A percentile compares a stretch with the other conserved stretches of the same genome.
Evolutionary conservation across 2,329 filamentous ascomycete genomes (phyloP).

Genomic region (Epichloe gansuensis): DNA sequence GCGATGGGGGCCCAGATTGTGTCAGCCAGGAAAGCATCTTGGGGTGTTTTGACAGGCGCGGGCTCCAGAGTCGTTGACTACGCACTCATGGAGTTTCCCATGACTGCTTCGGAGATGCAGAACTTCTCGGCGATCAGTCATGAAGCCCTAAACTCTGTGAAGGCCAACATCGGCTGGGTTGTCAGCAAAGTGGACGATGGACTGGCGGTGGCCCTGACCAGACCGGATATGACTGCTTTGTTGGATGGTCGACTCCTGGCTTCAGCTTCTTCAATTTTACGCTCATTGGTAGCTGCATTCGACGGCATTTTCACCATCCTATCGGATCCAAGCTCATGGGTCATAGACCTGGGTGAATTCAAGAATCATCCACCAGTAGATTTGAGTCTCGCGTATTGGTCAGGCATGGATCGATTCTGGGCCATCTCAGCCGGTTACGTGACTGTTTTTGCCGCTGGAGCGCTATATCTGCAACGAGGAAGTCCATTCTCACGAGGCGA

Average conservation of each 20-base stretch:
- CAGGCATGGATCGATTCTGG: slow-evolving; percentile 48
- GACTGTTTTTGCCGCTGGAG: slow-evolving; percentile 60
- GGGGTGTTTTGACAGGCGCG: slow-evolving; percentile 30
- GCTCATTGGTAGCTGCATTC: slow-evolving; percentile 11
- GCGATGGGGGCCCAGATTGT: slow-evolving; percentile 18
- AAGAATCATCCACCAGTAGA: slow-evolving; percentile 31
- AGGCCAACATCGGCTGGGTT: slow-evolving; percentile 34
- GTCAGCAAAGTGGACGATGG: slow-evolving; percentile 26
- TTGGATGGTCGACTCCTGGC: slow-evolving; percentile 8
- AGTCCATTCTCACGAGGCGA: slow-evolving; percentile 51
- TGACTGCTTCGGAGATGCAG: slow-evolving; percentile 52
- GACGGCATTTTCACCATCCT: slow-evolving; percentile 16
- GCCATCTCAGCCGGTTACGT: slow-evolving; percentile 75
- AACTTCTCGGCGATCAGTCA: slow-evolving; percentile 69
- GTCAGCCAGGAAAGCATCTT: slow-evolving; percentile 26
- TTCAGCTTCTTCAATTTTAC: background rate
- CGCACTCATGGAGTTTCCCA: slow-evolving; percentile 37
- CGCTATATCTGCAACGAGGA: slow-evolving; percentile 66
- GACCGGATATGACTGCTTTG: slow-evolving; percentile 25
- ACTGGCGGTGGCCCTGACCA: slow-evolving; percentile 31
- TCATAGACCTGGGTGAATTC: slow-evolving; percentile 40
- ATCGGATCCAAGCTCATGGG: slow-evolving; percentile 42
- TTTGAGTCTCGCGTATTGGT: slow-evolving; percentile 55
- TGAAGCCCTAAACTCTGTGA: slow-evolving; percentile 51
- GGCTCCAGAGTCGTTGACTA: slow-evolving; percentile 36